Base-by-base conservation (phyloP, 306 rosid genomes). In the Castanospermum australe region DNA sequence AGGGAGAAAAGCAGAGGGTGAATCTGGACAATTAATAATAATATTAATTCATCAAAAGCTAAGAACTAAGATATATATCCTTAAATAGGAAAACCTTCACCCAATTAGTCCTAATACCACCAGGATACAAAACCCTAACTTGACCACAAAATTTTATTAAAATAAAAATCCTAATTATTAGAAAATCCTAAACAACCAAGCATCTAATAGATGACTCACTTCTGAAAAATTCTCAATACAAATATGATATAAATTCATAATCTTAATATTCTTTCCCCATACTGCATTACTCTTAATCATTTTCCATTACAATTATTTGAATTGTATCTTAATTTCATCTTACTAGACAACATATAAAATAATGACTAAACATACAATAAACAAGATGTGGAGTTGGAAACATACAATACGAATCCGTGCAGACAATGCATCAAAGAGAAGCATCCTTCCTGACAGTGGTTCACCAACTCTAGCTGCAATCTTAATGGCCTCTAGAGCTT, bases 401-500 rank as follows among this genome's bases (percentile, higher is more conserved):
- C 96, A 81, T 89, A 93, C 97, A 72, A 86, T 83, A 41, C 97
- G 94, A 38, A 93, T 93, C 52, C 96, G 86, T 38, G 88, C 92
- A 25, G 96, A 84, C 80, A 93, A 80, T 30, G 98, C 95, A 86
- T 95, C 98, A 74, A 95, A 82, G 60, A 95, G 89, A 91, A 95
- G 96, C 98, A 95, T 95, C 81, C 96, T 85, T 82, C 89, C 93
- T 2, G 97, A 86, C 76, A 95, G 97, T 55, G 97, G 90, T 79
- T 95, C 98, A 18, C 98, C 99, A 81, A 95, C 82, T n/a, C 69
- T 87, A 78, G 97, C 78, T 45, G 97, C 97, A 61, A 95, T 84
- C 85, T 95, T 95, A 84, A 95, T 93, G 61, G 98, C 97, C 87
- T 95, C 99, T 5, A 95, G 90, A 83, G 99, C 98, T 90, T 95